A percentile compares a stretch with the other conserved stretches of the same genome.
phyloP scores from a whole-genome alignment of 2,329 filamentous ascomycete species.

The Dothistroma septosporum region DNA sequence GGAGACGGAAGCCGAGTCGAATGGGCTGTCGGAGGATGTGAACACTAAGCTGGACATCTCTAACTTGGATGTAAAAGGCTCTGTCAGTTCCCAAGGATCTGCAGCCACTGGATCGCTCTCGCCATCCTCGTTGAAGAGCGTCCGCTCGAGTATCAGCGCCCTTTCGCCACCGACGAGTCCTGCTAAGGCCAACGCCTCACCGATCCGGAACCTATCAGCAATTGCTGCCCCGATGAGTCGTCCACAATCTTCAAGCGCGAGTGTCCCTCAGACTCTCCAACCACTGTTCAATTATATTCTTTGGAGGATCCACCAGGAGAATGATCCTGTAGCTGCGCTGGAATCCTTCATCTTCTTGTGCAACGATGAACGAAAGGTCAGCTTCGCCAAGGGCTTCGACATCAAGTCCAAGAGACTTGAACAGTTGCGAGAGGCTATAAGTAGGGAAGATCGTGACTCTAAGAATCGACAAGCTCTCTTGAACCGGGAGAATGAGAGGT shows the following conservation, averaged over 20 bases:
- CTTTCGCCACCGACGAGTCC: slow-evolving; percentile 33
- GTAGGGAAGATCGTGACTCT: slow-evolving; percentile 48
- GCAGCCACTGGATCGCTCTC: slow-evolving; percentile 38
- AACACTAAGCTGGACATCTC: slow-evolving; percentile 28
- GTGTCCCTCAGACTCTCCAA: slow-evolving; percentile 41
- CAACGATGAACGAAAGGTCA: slow-evolving; percentile 46
- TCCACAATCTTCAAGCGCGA: slow-evolving; percentile 26
- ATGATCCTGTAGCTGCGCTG: slow-evolving; percentile 45
- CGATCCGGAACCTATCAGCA: slow-evolving; percentile 17
- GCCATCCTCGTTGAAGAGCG: slow-evolving; percentile 39
- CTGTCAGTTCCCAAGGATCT: slow-evolving; percentile 44
- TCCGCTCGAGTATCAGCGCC: slow-evolving; percentile 34
- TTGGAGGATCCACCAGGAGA: slow-evolving; percentile 50
- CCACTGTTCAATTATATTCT: slow-evolving; percentile 51
- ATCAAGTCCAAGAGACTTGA: slow-evolving; percentile 49
- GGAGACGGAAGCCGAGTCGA: slow-evolving; percentile 32
- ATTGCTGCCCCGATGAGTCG: slow-evolving; percentile 7
- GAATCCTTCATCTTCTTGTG: slow-evolving; percentile 51
- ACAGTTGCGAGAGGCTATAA: slow-evolving; percentile 48
- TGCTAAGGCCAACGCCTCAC: slow-evolving; percentile 26
- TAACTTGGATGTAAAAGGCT: slow-evolving; percentile 38
- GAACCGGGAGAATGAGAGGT: slow-evolving; percentile 25
- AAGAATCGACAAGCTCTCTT: slow-evolving; percentile 34
- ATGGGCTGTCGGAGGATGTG: slow-evolving; percentile 37
- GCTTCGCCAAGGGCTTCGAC: slow-evolving; percentile 48